These are phyloP conservation scores for Pelagomonas calceolata DNA, from an alignment of 108 stramenopile genomes.

Conservation along the genomic window DNA sequence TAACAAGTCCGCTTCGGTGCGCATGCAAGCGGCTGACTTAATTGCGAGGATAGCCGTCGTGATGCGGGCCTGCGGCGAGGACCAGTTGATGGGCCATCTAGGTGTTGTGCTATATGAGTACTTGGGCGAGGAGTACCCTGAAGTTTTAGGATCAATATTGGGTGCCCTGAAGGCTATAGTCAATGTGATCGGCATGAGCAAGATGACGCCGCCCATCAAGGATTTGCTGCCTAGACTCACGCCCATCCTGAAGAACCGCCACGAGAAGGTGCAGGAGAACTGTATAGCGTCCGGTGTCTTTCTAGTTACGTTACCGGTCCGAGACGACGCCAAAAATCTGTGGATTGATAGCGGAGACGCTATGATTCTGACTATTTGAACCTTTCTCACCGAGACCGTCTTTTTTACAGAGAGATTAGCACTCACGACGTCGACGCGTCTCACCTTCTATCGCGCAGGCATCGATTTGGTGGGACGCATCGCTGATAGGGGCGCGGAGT, in stretches of 20 bases:
- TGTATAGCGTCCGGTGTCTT: too few species aligned
- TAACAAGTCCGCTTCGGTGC: conserved; percentile 88
- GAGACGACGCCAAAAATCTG: background rate
- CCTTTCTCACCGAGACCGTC: background rate
- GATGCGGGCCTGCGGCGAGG: conserved; percentile 93
- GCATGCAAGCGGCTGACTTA: conserved; percentile 98
- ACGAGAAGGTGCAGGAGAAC: conserved; percentile 97
- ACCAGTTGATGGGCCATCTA: conserved; percentile 94
- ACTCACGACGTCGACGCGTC: too few species aligned
- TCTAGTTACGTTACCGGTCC: conserved; percentile 39
- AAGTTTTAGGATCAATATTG: conserved; percentile 89
- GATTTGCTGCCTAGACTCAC: conserved; percentile 93
- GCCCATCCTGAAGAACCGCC: conserved; percentile 93
- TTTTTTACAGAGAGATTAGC: background rate
- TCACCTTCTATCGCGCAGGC: conserved; percentile 4
- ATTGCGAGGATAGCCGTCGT: conserved; percentile 93
- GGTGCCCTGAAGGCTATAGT: conserved; percentile 88
- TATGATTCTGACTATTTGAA: background rate
- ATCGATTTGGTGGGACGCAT: conserved; percentile 78
- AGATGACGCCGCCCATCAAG: conserved; percentile 92
- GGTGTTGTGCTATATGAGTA: conserved; percentile 98
- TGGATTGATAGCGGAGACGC: background rate
- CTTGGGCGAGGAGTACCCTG: conserved; percentile 96
- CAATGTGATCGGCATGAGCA: conserved; percentile 95
- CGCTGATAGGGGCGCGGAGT: conserved; percentile 92